phyloP scores from a whole-genome alignment of 306 rosid genomes.

The Astragalus glycyphyllos region DNA sequence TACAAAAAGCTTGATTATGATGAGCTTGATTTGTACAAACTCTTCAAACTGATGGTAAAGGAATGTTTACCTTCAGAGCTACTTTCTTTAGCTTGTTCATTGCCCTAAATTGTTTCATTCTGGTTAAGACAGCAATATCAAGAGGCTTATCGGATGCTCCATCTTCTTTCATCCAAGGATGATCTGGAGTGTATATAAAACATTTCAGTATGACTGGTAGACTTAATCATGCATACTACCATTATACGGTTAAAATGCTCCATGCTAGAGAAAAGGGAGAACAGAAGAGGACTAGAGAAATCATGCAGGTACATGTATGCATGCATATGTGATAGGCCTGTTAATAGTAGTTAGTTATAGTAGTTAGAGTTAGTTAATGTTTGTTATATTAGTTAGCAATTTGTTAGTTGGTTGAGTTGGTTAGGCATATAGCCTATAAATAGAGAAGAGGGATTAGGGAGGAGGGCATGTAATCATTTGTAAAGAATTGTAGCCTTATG shows the following conservation, averaged over 20 bases:
- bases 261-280: slow-evolving; percentile 11
- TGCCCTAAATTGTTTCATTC: slow-evolving; percentile 98
- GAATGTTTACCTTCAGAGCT: slow-evolving; percentile 75
- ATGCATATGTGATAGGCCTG: background rate
- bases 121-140: slow-evolving; percentile 86
- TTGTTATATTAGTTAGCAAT: too few species aligned
- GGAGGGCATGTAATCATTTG: too few species aligned
- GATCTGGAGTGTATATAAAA: slow-evolving; percentile 67
- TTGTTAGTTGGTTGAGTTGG: too few species aligned
- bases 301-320: slow-evolving; percentile 8
- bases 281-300: background rate
- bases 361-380: too few species aligned
- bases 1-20: slow-evolving; percentile 9
- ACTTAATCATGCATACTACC: slow-evolving; percentile 26
- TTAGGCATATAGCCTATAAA: too few species aligned
- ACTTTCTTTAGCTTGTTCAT: slow-evolving; percentile 98
- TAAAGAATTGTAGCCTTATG: too few species aligned
- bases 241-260: slow-evolving; percentile 23
- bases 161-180: slow-evolving; percentile 97
- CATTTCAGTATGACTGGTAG: slow-evolving; percentile 27
- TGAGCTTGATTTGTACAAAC: slow-evolving; percentile 8
- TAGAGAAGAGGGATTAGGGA: too few species aligned
- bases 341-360: too few species aligned
- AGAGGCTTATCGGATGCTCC: slow-evolving; percentile 97
- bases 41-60: slow-evolving; percentile 5